A percentile compares a stretch with the other conserved stretches of the same genome.
Conservation (phyloP, 306 rosid species). For the Psophocarpus tetragonolobus region DNA sequence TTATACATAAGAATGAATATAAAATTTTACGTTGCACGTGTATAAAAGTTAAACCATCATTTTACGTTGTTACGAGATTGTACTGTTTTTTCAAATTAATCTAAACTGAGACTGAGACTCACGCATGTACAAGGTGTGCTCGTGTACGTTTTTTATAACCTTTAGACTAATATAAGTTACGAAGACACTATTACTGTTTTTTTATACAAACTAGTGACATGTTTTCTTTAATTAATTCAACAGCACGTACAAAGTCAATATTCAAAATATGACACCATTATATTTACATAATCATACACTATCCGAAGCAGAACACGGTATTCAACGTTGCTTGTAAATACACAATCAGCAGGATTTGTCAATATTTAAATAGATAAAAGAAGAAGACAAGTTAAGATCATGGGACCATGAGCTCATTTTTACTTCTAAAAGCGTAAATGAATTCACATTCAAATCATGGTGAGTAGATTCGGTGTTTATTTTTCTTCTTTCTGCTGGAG, state of each 20-base stretch:
- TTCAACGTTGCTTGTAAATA: neutral
- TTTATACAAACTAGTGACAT: neutral
- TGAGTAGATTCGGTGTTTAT: neutral
- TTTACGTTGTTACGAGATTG: too few relatives aligned
- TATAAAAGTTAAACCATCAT: neutral
- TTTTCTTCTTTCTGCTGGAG: neutral
- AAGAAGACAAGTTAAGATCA: too few relatives aligned
- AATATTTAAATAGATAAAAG: neutral
- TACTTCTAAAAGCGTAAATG: neutral
- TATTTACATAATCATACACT: neutral
- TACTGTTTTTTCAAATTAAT: too few relatives aligned
- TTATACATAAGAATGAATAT: neutral
- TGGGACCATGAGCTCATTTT: neutral
- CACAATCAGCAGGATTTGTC: too few relatives aligned
- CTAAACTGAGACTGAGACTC: neutral
- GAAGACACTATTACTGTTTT: neutral
- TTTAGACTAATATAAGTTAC: too few relatives aligned
- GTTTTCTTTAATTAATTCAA: neutral
- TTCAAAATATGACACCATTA: neutral
- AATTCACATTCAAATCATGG: neutral
- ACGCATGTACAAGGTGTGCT: neutral
- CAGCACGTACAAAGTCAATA: neutral
- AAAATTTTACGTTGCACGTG: neutral
- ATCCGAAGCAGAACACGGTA: neutral
- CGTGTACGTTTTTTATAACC: neutral